These are phyloP conservation scores for Stemphylium beticola DNA, from an alignment of 2,329 filamentous ascomycete species.

Conservation along the genomic window DNA sequence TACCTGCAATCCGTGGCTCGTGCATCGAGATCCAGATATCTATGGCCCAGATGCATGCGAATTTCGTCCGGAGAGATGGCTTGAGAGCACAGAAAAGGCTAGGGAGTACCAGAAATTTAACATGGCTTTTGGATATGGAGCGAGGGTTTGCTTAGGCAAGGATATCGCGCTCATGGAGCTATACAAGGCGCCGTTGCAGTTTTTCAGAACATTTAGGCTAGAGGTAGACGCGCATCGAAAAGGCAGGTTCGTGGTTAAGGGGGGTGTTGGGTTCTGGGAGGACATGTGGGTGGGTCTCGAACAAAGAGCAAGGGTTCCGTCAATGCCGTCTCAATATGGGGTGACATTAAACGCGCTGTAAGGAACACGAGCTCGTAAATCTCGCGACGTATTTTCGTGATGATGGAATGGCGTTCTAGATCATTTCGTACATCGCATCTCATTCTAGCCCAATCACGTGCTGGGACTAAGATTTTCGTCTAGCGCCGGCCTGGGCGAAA, in stretches of 20 bases:
- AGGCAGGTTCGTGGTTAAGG: slow-evolving; percentile 50
- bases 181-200: slow-evolving; percentile 53
- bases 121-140: slow-evolving; percentile 59
- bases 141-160: slow-evolving; percentile 56
- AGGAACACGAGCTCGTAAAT: background rate
- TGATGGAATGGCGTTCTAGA: background rate
- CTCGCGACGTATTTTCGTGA: background rate
- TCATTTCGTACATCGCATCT: background rate
- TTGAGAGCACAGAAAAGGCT: slow-evolving; percentile 45
- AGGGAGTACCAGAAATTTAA: slow-evolving; percentile 56
- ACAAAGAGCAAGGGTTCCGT: slow-evolving; percentile 7
- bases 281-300: slow-evolving; percentile 50
- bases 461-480: slow-evolving; percentile 17
- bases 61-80: slow-evolving; percentile 41
- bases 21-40: slow-evolving; percentile 37
- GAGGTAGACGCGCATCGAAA: slow-evolving; percentile 36
- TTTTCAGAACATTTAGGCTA: slow-evolving; percentile 51
- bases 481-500: slow-evolving; percentile 33
- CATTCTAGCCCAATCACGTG: slow-evolving; percentile 9
- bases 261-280: slow-evolving; percentile 52
- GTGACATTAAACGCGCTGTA: background rate
- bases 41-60: slow-evolving; percentile 36
- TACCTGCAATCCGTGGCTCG: slow-evolving; percentile 39
- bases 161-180: slow-evolving; percentile 62
- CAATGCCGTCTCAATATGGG: background rate